These are phyloP conservation scores for Xylariomycetidae sp. DNA, from an alignment of 2,329 filamentous ascomycete genomes.

Conservation along the genomic window DNA sequence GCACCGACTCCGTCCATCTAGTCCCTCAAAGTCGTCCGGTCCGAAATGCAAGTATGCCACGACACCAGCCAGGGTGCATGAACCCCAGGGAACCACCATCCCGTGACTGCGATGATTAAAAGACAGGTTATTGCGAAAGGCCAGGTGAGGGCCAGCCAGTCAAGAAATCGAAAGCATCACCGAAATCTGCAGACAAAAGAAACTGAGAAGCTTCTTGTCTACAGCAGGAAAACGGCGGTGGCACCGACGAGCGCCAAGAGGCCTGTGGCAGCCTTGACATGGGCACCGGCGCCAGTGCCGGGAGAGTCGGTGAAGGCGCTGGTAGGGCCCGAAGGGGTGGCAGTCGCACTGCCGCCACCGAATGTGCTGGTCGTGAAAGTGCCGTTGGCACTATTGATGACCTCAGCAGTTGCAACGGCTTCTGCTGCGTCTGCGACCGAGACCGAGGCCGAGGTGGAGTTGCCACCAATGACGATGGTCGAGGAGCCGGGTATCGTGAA, in stretches of 20 bases:
- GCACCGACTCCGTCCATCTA: no score
- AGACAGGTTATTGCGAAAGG: no score
- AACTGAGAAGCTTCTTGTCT: no score
- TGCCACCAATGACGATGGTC: conserved; percentile 4
- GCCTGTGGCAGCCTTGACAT: conserved; percentile 11
- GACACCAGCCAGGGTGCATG: no score
- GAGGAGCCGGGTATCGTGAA: conserved; percentile 7
- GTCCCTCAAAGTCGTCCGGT: no score
- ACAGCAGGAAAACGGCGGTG: conserved; percentile 14
- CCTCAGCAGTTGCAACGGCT: conserved; percentile 9
- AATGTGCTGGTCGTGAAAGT: conserved; percentile 9
- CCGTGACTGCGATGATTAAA: no score
- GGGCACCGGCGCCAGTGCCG: conserved; percentile 8
- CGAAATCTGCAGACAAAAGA: no score
- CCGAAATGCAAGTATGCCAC: no score
- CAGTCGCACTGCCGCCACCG: conserved; percentile 12
- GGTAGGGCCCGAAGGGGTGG: conserved; percentile 16
- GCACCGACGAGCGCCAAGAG: conserved; percentile 14
- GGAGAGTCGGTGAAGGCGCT: conserved; percentile 13
- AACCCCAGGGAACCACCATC: no score
- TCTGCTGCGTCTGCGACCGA: conserved; percentile 1
- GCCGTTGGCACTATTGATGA: conserved; percentile 14
- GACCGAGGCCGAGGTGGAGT: background rate
- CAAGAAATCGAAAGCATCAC: no score
- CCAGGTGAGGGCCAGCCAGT: no score